Percentiles rank a stretch among this genome's conserved stretches.
Conservation (phyloP, 208 protist genomes). For the Wallacemonas sp. region DNA sequence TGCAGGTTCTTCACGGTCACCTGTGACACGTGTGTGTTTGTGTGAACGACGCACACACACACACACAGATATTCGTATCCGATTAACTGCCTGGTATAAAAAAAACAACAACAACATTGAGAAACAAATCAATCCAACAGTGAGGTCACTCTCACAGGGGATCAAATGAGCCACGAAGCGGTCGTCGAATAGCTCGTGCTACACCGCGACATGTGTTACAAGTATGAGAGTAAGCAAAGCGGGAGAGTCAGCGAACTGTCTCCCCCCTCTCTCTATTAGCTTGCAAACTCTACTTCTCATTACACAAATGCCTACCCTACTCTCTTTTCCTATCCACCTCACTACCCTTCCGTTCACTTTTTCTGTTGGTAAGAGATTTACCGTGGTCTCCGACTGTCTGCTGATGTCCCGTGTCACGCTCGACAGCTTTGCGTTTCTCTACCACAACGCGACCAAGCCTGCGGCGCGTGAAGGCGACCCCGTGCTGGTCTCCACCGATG, state of each 20-base stretch:
- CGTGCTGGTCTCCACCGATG: conserved; percentile 5
- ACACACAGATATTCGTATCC: background rate
- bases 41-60: background rate
- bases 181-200: no score
- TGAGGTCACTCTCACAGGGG: no score
- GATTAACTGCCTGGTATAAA: background rate
- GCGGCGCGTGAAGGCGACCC: background rate
- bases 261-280: no score
- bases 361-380: background rate
- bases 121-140: no score
- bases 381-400: background rate
- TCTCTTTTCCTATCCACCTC: no score
- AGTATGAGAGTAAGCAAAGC: no score
- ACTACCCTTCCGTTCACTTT: background rate
- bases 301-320: no score
- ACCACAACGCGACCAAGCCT: background rate
- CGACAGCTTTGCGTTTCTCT: background rate
- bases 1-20: background rate
- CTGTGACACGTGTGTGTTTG: background rate
- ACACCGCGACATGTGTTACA: no score
- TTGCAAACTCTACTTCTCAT: no score
- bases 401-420: background rate
- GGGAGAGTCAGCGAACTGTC: no score
- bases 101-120: background rate
- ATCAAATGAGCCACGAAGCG: no score